Evolutionary conservation across 2,329 filamentous ascomycete species (phyloP).

Genomic region (Curvularia lunata): DNA sequence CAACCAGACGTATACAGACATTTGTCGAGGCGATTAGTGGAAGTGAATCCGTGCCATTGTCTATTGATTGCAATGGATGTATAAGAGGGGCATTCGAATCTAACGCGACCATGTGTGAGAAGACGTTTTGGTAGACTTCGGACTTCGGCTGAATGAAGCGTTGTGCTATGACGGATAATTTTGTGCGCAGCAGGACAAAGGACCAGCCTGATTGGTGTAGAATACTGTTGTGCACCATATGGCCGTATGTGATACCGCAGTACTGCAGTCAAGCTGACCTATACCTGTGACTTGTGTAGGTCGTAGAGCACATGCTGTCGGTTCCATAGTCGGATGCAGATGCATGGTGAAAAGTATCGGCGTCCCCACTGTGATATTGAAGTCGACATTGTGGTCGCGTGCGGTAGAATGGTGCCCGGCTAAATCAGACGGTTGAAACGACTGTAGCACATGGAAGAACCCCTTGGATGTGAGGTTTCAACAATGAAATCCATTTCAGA

Average conservation of each 20-base stretch:
- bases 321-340: slow-evolving; percentile 7
- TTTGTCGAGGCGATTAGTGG: not conserved
- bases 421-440: slow-evolving; percentile 13
- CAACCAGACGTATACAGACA: not conserved
- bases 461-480: slow-evolving; percentile 2
- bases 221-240: not conserved
- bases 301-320: not conserved
- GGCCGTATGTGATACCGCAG: not conserved
- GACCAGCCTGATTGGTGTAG: not conserved
- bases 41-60: not conserved
- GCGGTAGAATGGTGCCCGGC: slow-evolving; percentile 3
- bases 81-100: not conserved
- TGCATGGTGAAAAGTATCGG: slow-evolving; percentile 6
- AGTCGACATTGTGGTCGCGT: not conserved
- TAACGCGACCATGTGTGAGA: not conserved
- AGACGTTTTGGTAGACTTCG: not conserved
- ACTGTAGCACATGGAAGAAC: not conserved
- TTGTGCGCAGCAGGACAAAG: not conserved
- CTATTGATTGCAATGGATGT: not conserved
- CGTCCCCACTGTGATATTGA: not conserved
- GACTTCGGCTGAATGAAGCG: not conserved
- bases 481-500: slow-evolving; percentile 5
- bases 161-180: not conserved
- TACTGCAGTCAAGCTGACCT: not conserved
- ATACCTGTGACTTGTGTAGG: not conserved